phyloP scores from a whole-genome alignment of 306 rosid genomes.

The Rubus parviflorus region DNA sequence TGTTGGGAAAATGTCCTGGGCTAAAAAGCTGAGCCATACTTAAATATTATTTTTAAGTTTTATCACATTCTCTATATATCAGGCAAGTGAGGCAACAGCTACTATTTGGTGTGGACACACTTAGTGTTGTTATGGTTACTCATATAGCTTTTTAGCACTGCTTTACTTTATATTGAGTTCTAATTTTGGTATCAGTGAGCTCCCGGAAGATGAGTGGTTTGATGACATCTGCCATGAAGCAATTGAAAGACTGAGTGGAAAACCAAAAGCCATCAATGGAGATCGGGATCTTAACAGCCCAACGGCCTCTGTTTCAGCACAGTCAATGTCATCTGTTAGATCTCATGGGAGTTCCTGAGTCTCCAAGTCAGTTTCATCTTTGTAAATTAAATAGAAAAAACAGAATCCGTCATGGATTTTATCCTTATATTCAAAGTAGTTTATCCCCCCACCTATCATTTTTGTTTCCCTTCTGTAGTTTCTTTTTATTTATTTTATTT shows the following conservation, averaged over 20 bases:
- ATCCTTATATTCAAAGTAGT: slow-evolving; percentile 27
- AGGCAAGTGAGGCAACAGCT: neutral
- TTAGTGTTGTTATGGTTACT: neutral
- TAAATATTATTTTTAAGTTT: neutral
- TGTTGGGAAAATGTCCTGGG: neutral
- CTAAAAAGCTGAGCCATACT: neutral
- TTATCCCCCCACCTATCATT: slow-evolving; percentile 3
- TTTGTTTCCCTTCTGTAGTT: slow-evolving; percentile 24
- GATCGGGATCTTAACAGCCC: slow-evolving; percentile 92
- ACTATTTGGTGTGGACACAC: neutral
- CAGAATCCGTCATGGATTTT: slow-evolving; percentile 23
- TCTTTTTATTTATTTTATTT: neutral
- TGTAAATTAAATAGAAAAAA: slow-evolving; percentile 41
- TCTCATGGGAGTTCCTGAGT: slow-evolving; percentile 85
- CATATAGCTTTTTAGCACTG: neutral
- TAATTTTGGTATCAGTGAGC: slow-evolving; percentile 47
- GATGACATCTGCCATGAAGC: slow-evolving; percentile 83
- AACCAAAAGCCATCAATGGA: slow-evolving; percentile 73
- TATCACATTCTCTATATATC: neutral
- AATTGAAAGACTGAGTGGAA: slow-evolving; percentile 84
- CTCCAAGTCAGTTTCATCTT: slow-evolving; percentile 19
- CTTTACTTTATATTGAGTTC: slow-evolving; percentile 11
- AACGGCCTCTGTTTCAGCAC: slow-evolving; percentile 96
- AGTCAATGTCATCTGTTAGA: slow-evolving; percentile 86
- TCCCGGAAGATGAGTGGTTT: slow-evolving; percentile 97